Base-by-base conservation (phyloP, 2,329 filamentous ascomycete genomes). In the Botrytis deweyae region DNA sequence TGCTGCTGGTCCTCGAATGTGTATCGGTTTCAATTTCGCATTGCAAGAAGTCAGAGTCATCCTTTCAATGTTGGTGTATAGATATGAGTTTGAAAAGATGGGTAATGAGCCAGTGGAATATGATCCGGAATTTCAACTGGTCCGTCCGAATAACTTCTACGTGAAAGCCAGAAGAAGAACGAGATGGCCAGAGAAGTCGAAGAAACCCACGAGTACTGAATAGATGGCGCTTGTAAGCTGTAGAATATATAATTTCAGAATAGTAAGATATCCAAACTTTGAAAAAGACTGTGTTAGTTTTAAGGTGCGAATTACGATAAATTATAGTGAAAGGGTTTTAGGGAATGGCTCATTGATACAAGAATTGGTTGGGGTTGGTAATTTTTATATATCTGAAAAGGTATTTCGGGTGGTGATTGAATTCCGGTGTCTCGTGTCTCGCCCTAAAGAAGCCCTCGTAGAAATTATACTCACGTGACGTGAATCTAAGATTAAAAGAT, bases 11-110 rank as follows among this genome's bases (percentile, higher is more conserved):
- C 79, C 79, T 20, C 75, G 82, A 20, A 80, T 79, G 73, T 84
- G 83, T 71, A 83, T 84, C 33, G 83, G 82, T 0, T 84, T 84
- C 79, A 84, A 84, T 76, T 83, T 84, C 73, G 82, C 82, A 1
- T 76, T 84, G 44, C 78, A 80, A 42, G 83, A 84, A 74, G 79
- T 83, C 38, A 82, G 81, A 76, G 80, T 83, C 29, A 81, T 84
- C 77, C 62, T 84, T 70, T 77, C 79, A 0, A 81, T 82, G 78
- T 73, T 84, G 70, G 72, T 84, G 2, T 84, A 80, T 74, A 75
- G 82, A 20, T 84, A 84, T 75, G 75, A 82, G 62, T 84, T 82
- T 68, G 68, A 76, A 20, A 80, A 80, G 68, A 80, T 79, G 42
- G 79, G 80, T 4, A 76, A 80, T 25, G 80, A 81, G 33, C 77